Evolutionary conservation across 495 filamentous ascomycete genomes (phyloP).

Genomic region (Aspergillus homomorphus): DNA sequence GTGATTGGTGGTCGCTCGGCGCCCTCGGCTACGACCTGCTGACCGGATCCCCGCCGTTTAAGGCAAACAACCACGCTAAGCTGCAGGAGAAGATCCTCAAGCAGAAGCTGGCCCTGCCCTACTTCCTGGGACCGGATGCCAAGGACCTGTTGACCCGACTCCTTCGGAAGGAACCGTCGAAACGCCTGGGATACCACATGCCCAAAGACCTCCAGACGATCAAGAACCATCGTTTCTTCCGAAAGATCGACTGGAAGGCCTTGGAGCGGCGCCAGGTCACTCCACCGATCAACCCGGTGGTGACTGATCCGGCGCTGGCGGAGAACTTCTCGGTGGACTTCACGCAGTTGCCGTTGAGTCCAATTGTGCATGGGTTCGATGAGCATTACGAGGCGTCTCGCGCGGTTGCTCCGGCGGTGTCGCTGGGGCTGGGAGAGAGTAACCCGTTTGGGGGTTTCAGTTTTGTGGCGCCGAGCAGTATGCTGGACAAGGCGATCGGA

Average conservation of each 20-base stretch:
- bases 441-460: constrained; percentile 94
- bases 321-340: constrained; percentile 93
- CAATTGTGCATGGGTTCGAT: constrained; percentile 49
- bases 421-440: constrained; percentile 38
- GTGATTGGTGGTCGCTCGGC: constrained; percentile 98
- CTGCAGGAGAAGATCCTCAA: constrained; percentile 91
- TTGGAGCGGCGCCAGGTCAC: constrained; percentile 74
- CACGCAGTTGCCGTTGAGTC: constrained; percentile 78
- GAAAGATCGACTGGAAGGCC: constrained; percentile 87
- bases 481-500: constrained; percentile 61
- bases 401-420: constrained; percentile 21
- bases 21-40: constrained; percentile 88
- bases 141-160: constrained; percentile 89
- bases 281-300: constrained; percentile 84
- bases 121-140: constrained; percentile 82
- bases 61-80: constrained; percentile 83
- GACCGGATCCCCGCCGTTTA: constrained; percentile 86
- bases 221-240: constrained; percentile 94
- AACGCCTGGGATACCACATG: constrained; percentile 83
- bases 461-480: constrained; percentile 84
- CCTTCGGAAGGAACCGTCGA: constrained; percentile 84
- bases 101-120: constrained; percentile 81
- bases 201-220: constrained; percentile 80
- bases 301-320: constrained; percentile 90
- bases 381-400: constrained; percentile 36